Base-by-base conservation (phyloP, 164 flowering plant species). In the Malania oleifera region DNA sequence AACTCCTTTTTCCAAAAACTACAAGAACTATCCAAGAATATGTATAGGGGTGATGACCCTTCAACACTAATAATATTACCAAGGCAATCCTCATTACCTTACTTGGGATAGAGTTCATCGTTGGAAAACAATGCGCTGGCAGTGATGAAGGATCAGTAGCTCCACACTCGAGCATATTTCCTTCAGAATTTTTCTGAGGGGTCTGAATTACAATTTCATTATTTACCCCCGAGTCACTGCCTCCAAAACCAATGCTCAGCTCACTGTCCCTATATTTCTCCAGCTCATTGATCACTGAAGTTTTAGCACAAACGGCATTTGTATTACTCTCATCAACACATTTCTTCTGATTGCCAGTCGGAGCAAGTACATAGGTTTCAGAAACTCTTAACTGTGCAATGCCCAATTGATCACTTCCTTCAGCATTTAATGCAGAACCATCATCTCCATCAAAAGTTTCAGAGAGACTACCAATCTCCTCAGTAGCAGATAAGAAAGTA, bases 21-120 rank as follows among this genome's bases (percentile, higher is more conserved):
- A n/a, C n/a, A 10, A 52, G 5, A 29, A 52, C 35, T 11, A 23
- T 18, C 39, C 35, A 9, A 4, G 19, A 28, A n/a, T 14, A 29
- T 52, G 38, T 13, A 28, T 20, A 27, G 9, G 11, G 2, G 18
- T 52, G 13, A 52, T 29, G 24, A 47, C 13, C 20, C 12, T 28
- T 52, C 41, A 7, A 37, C 27, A 37, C 17, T 1, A 27, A 7
- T 52, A 26, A n/a, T 15, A 50, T 50, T 26, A 27, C 18, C 44
- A 57, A 18, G 17, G 29, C n/a, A 7, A 44, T 11, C 7, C 27
- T 55, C 48, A 15, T 48, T 74, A 79, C 80, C 83, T 76, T 66
- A 52, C 63, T 40, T 22, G 69, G 63, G 23, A 31, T 38, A 28
- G 49, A 20, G 50, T 29, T 57, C 18, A 24, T 28, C 34, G 60